Evolutionary conservation across 768 basidiomycete genomes (phyloP).

Genomic region (Gloeophyllum trabeum): DNA sequence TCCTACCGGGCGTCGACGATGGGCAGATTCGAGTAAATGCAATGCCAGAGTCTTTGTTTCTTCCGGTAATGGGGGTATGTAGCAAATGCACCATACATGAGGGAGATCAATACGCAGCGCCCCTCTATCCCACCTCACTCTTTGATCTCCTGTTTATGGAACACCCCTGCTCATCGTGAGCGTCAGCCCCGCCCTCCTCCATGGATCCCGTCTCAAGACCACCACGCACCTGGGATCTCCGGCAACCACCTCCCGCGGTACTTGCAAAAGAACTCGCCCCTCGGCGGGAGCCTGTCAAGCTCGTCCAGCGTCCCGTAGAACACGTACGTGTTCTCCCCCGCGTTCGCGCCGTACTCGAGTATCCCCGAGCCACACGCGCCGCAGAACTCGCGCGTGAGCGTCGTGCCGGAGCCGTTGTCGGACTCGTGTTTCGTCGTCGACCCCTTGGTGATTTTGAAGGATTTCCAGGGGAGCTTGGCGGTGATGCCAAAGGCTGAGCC

Average conservation of each 20-base stretch:
- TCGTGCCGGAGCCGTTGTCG: constrained; percentile 10
- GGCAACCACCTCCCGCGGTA: constrained; percentile 9
- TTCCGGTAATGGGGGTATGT: too few species aligned
- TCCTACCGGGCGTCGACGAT: too few species aligned
- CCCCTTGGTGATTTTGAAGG: constrained; percentile 7
- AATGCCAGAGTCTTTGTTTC: too few species aligned
- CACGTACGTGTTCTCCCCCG: constrained; percentile 5
- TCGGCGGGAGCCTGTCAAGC: constrained; percentile 9
- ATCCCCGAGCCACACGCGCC: constrained; percentile 9
- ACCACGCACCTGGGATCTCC: constrained; percentile 7
- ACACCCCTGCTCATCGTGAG: not conserved
- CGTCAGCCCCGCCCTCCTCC: not conserved
- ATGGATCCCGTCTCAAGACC: not conserved
- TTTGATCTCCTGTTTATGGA: constrained; percentile 1
- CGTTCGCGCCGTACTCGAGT: constrained; percentile 10
- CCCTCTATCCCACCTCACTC: not conserved
- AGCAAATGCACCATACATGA: too few species aligned
- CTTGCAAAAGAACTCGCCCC: constrained; percentile 13
- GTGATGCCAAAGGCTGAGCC: constrained; percentile 10
- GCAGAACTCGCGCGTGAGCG: constrained; percentile 11
- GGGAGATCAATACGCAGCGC: not conserved
- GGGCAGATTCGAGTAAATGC: too few species aligned
- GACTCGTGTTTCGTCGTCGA: constrained; percentile 7
- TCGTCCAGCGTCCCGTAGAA: constrained; percentile 11
- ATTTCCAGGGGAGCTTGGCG: constrained; percentile 9